A percentile compares a stretch with the other conserved stretches of the same genome.
These are phyloP conservation scores for Fraxinus pennsylvanica DNA, from an alignment of 257 asterid genomes.

Conservation along the genomic window DNA sequence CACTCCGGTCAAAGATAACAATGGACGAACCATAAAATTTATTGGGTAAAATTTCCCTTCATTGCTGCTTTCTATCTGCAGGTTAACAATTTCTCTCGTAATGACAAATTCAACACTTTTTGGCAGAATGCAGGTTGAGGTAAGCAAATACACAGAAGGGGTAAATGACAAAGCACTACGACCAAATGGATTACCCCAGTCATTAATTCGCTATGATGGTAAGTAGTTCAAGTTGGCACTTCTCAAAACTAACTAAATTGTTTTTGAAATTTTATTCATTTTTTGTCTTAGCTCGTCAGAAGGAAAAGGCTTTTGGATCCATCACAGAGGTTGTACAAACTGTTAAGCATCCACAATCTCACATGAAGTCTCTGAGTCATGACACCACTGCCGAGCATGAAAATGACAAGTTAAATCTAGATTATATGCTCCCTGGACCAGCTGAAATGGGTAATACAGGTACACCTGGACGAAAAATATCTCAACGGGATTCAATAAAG, in stretches of 20 bases:
- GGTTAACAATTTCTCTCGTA: background rate
- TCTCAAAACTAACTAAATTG: conserved; percentile 22
- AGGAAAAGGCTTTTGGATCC: conserved; percentile 86
- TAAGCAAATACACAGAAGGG: conserved; percentile 98
- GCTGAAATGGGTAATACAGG: conserved; percentile 45
- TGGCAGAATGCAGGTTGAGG: conserved; percentile 99
- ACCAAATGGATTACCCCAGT: conserved; percentile 93
- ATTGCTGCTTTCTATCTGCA: background rate
- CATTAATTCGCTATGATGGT: conserved; percentile 96
- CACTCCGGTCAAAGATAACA: conserved; percentile 89
- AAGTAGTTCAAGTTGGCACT: conserved; percentile 17
- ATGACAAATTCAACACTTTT: conserved; percentile 17
- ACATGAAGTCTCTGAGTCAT: conserved; percentile 47
- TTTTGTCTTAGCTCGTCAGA: conserved; percentile 79
- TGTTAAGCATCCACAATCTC: conserved; percentile 72
- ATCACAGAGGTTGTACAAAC: conserved; percentile 87
- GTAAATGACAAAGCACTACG: conserved; percentile 68
- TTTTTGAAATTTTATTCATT: conserved; percentile 24
- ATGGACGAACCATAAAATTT: conserved; percentile 77
- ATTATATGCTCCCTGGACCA: conserved; percentile 74
- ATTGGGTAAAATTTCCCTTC: conserved; percentile 64
- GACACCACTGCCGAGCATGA: conserved; percentile 39
- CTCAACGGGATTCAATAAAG: conserved; percentile 38
- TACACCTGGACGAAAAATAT: conserved; percentile 49
- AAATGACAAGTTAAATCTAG: conserved; percentile 41